phyloP scores from a whole-genome alignment of 148 eudicot genomes.

The Nyssa sinensis region DNA sequence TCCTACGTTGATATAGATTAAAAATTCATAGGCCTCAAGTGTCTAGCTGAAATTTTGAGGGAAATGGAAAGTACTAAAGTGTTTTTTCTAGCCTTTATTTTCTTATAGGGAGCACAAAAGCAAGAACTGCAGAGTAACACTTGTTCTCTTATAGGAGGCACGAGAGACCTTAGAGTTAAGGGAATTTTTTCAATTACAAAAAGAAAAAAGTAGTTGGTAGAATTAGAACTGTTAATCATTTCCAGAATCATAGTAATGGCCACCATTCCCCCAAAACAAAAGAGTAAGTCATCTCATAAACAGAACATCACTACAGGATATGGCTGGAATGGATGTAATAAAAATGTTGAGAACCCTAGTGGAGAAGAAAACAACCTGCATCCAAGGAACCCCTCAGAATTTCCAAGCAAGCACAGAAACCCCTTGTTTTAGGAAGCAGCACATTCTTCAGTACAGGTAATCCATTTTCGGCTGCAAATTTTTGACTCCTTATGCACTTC shows the following conservation, averaged over 20 bases:
- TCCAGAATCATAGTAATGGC: not conserved
- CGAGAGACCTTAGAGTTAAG: not conserved
- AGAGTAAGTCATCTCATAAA: not conserved
- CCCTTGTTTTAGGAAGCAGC: constrained; percentile 73
- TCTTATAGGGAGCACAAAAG: too few relatives aligned
- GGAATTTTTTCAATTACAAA: not conserved
- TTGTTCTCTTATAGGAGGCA: too few relatives aligned
- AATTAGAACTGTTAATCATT: not conserved
- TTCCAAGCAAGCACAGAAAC: constrained; percentile 65
- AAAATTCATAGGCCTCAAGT: too few relatives aligned
- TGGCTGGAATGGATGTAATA: not conserved
- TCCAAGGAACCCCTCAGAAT: constrained; percentile 59
- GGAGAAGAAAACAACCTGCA: constrained; percentile 51
- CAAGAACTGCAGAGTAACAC: too few relatives aligned
- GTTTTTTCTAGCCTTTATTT: too few relatives aligned
- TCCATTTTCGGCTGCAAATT: constrained; percentile 58
- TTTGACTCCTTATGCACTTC: constrained; percentile 57
- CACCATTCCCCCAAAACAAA: not conserved
- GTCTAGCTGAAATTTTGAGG: too few relatives aligned
- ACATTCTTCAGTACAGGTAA: constrained; percentile 63
- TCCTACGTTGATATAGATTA: too few relatives aligned
- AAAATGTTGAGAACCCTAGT: too few relatives aligned
- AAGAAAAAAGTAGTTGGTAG: not conserved
- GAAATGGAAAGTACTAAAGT: too few relatives aligned
- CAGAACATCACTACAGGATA: not conserved